phyloP scores from a whole-genome alignment of 192 early-diverging fungal genomes.

The Gryganskiella cystojenkinii region DNA sequence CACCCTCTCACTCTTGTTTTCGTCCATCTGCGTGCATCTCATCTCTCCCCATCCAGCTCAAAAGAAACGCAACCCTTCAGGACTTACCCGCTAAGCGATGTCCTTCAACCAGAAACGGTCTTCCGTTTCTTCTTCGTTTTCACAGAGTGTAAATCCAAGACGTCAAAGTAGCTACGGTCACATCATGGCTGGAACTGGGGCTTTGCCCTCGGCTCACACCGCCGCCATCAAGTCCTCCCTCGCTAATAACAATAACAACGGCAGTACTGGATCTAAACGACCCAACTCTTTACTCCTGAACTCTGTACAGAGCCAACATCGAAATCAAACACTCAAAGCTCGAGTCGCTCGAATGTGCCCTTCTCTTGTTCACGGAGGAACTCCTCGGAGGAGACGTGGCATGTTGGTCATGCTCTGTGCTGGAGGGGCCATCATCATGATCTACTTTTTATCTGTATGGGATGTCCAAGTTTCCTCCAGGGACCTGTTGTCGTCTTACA shows the following conservation, averaged over 20 bases:
- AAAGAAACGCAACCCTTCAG: not conserved
- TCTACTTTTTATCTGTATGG: conserved; percentile 27
- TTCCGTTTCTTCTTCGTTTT: conserved; percentile 26
- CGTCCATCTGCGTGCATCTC: not conserved
- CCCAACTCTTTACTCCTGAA: conserved; percentile 8
- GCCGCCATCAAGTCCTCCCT: conserved; percentile 26
- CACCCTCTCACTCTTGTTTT: not conserved
- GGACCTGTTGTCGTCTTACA: conserved; percentile 11
- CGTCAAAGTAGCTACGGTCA: conserved; percentile 38
- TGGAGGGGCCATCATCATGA: conserved; percentile 26
- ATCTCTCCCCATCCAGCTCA: not conserved
- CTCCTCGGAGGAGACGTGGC: conserved; percentile 22
- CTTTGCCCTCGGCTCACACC: conserved; percentile 32
- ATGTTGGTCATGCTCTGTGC: conserved; percentile 25
- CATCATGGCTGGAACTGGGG: conserved; percentile 46
- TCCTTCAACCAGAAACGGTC: conserved; percentile 38
- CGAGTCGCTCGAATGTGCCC: conserved; percentile 24
- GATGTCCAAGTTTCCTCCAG: conserved; percentile 25
- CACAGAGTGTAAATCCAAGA: conserved; percentile 20
- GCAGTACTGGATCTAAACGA: not conserved
- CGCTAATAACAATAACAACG: not conserved
- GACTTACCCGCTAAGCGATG: conserved; percentile 1
- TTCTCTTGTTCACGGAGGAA: conserved; percentile 18
- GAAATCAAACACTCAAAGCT: conserved; percentile 38
- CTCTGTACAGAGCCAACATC: conserved; percentile 26